Percentiles rank a stretch among this genome's conserved stretches.
Evolutionary conservation across 2,329 filamentous ascomycete species (phyloP).

Genomic region (Phyllosticta citriasiana): DNA sequence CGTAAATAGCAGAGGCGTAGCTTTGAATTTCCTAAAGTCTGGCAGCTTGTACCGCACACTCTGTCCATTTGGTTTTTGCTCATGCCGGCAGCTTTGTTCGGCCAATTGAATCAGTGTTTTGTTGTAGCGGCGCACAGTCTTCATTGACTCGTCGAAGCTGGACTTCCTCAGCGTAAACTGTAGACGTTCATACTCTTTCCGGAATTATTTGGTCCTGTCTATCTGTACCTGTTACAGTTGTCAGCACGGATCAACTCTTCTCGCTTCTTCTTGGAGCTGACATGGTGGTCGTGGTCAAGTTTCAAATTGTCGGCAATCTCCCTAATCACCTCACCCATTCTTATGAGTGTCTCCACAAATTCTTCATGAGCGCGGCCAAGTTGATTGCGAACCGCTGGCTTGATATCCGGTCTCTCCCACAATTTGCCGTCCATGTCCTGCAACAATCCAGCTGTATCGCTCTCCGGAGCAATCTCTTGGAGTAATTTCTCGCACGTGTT

Average conservation of each 20-base stretch:
- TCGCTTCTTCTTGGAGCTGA: background rate
- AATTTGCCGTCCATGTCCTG: slow-evolving; percentile 13
- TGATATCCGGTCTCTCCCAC: slow-evolving; percentile 16
- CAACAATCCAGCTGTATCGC: slow-evolving; percentile 16
- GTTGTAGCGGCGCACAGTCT: slow-evolving; percentile 16
- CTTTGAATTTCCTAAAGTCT: background rate
- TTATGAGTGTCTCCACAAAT: background rate
- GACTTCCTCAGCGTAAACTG: slow-evolving; percentile 20
- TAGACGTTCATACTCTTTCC: slow-evolving; percentile 20
- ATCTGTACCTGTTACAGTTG: slow-evolving; percentile 15
- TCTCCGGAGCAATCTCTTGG: slow-evolving; percentile 14
- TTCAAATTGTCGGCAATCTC: background rate
- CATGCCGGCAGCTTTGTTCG: slow-evolving; percentile 10
- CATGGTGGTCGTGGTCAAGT: background rate
- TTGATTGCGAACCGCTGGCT: background rate
- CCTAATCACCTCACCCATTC: background rate
- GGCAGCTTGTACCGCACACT: background rate
- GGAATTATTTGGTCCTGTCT: slow-evolving; percentile 16
- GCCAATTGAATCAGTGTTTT: slow-evolving; percentile 17
- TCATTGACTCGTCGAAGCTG: slow-evolving; percentile 20
- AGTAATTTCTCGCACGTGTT: slow-evolving; percentile 21
- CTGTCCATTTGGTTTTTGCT: background rate
- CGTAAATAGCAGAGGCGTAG: background rate
- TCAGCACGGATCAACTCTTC: background rate
- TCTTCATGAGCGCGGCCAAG: background rate